Base-by-base conservation (phyloP, 305 asterid species). In the Solanum hybrid region DNA sequence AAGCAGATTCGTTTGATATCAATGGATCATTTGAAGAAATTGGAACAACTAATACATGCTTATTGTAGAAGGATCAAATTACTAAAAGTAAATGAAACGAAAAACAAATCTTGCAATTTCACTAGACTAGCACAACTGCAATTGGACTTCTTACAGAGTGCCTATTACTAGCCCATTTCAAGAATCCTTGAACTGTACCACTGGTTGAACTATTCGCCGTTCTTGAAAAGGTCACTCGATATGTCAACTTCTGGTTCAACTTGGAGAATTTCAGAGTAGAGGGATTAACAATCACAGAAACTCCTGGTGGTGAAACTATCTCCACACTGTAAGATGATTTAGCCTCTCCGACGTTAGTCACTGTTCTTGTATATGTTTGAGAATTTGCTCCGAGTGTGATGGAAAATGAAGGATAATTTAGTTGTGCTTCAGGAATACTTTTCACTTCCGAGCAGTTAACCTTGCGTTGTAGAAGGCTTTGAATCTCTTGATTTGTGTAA, bases 361-460 rank as follows among this genome's bases (percentile, higher is more conserved):
- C 93, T 3, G 92, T 94, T 92, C 97, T 92, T 8, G 93, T 89
- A 87, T 87, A 92, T 64, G 89, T 82, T 5, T 90, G 67, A 14
- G 28, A 1, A 20, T 35, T 14, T 1, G 40, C 16, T 26, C 91
- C 89, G 1, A 92, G 89, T 40, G 88, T 37, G 20, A 95, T 24
- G 4, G 93, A 81, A 46, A 95, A 92, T 26, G 97, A 93, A 4
- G 96, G 97, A 69, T 95, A 95, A 82, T 94, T 95, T 33, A 95
- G 94, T 29, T 94, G 89, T 5, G 92, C 91, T 69, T 92, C 95
- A 8, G 92, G 71, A 79, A 93, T 93, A 86, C 90, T 90, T 4
- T 89, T 42, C 6, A 89, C 46, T 4, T 80, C 85, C 3, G 93
- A 39, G 92, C 95, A 94, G 4, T 89, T 24, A 3, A 95, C 93